These are phyloP conservation scores for Pleurotus djamor DNA, from an alignment of 768 basidiomycete genomes.

Conservation along the genomic window DNA sequence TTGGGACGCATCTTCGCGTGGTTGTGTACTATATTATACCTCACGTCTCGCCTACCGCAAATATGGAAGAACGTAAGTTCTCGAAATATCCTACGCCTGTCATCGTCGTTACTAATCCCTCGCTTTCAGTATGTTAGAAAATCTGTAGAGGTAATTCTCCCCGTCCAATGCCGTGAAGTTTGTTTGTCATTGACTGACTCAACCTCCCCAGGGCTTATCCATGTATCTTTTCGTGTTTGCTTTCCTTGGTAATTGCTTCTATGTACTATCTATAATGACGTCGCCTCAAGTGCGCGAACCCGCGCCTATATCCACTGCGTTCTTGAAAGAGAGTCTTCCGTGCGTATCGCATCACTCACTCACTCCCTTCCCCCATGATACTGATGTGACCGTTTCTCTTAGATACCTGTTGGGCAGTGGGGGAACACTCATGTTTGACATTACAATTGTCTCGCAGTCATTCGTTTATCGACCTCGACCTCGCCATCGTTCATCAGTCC, in stretches of 20 bases:
- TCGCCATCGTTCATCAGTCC: conserved; percentile 19
- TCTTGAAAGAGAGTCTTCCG: conserved; percentile 83
- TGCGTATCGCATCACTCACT: conserved; percentile 35
- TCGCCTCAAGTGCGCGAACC: conserved; percentile 64
- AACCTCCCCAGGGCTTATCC: conserved; percentile 69
- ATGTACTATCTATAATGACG: conserved; percentile 86
- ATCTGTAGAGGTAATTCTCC: conserved; percentile 66
- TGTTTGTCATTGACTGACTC: conserved; percentile 3
- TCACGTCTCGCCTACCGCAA: conserved; percentile 93
- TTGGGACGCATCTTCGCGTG: conserved; percentile 93
- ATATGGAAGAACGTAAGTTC: conserved; percentile 95
- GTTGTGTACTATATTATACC: conserved; percentile 89
- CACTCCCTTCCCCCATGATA: not conserved
- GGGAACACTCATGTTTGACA: conserved; percentile 91
- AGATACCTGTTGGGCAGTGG: conserved; percentile 90
- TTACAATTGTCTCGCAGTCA: conserved; percentile 87
- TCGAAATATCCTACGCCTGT: not conserved
- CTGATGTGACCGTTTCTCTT: too few species aligned
- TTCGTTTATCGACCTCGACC: conserved; percentile 65
- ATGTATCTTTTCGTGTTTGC: conserved; percentile 93
- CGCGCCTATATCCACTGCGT: conserved; percentile 58
- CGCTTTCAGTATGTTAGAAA: conserved; percentile 72
- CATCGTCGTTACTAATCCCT: conserved; percentile 1
- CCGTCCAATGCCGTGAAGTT: not conserved
- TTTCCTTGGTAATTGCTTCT: conserved; percentile 91